Conservation (phyloP, 2,329 filamentous ascomycete genomes). For the Annulohypoxylon truncatum region DNA sequence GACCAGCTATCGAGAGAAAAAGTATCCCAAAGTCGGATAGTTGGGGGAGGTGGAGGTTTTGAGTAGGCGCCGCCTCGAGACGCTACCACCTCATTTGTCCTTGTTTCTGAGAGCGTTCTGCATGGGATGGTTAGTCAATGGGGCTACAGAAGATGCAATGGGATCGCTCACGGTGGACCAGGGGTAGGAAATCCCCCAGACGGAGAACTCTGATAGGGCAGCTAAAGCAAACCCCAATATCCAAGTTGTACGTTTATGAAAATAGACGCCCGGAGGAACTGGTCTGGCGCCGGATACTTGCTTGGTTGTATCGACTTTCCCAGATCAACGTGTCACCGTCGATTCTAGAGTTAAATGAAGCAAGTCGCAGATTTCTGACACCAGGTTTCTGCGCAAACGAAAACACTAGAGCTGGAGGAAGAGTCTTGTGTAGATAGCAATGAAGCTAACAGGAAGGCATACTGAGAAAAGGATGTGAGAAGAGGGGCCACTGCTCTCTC, state of each 20-base stretch:
- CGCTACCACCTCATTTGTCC: constrained; percentile 51
- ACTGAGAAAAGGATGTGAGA: constrained; percentile 39
- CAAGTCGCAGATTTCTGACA: constrained; percentile 40
- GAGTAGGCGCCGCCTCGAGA: constrained; percentile 57
- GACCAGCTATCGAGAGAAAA: constrained; percentile 67
- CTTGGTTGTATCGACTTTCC: constrained; percentile 43
- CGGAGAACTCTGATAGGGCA: constrained; percentile 58
- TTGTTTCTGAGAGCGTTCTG: constrained; percentile 48
- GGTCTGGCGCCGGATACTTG: constrained; percentile 51
- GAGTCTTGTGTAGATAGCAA: constrained; percentile 6
- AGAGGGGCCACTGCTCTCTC: constrained; percentile 24
- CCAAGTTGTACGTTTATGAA: constrained; percentile 54
- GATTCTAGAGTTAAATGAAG: constrained; percentile 36
- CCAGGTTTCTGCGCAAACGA: constrained; percentile 13
- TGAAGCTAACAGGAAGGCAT: constrained; percentile 14
- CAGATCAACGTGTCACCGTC: constrained; percentile 42
- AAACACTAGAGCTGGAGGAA: constrained; percentile 20
- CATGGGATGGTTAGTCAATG: constrained; percentile 55
- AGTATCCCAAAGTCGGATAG: constrained; percentile 50
- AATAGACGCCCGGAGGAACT: constrained; percentile 60
- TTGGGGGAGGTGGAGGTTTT: constrained; percentile 64
- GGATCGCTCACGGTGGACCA: constrained; percentile 54
- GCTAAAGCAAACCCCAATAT: constrained; percentile 51
- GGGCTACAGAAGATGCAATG: constrained; percentile 53
- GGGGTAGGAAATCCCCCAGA: constrained; percentile 53